phyloP scores from a whole-genome alignment of 2,329 filamentous ascomycete genomes.

The Sporothrix schenckii region DNA sequence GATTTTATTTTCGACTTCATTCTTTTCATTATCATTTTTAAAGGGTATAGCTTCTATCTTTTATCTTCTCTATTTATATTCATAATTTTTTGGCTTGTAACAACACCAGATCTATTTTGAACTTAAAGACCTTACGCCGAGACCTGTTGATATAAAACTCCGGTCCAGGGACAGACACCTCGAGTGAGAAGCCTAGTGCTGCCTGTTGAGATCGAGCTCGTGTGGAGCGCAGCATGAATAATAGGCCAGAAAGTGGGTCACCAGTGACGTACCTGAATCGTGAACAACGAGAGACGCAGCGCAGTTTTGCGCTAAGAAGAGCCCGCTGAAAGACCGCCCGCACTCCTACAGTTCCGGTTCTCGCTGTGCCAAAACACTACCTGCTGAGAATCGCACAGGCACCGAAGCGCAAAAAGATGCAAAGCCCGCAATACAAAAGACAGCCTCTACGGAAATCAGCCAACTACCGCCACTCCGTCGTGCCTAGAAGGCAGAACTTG shows the following conservation, averaged over 20 bases:
- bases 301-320: background rate
- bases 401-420: background rate
- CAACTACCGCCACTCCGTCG: background rate
- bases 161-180: too few species aligned
- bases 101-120: too few species aligned
- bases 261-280: conserved; percentile 13
- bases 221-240: conserved; percentile 5
- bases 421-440: background rate
- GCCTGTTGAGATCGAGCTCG: conserved; percentile 15
- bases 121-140: background rate
- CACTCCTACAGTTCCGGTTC: background rate
- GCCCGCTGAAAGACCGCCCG: conserved; percentile 6
- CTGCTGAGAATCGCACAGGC: background rate
- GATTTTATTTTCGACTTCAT: background rate
- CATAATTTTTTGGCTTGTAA: background rate
- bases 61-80: background rate
- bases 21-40: background rate
- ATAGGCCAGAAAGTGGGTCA: background rate
- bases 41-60: background rate
- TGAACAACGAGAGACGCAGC: conserved; percentile 14
- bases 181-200: background rate
- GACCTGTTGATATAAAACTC: background rate
- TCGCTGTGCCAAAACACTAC: background rate
- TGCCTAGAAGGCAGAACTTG: conserved; percentile 9
- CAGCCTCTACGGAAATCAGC: background rate